These are phyloP conservation scores for Coemansia umbellata DNA, from an alignment of 192 early-diverging fungal species.

Conservation along the genomic window DNA sequence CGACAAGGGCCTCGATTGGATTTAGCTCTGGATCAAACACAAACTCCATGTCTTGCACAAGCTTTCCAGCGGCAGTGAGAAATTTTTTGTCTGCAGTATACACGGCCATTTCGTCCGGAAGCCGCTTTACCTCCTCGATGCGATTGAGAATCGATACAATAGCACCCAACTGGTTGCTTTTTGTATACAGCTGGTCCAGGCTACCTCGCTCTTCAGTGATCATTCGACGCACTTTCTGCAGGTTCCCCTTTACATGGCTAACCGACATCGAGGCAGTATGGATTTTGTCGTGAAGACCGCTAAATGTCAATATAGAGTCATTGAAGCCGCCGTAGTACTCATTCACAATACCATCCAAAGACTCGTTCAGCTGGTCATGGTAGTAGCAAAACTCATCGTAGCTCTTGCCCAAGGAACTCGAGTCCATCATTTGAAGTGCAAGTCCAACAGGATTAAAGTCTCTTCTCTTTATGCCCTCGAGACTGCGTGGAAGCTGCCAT, in stretches of 20 bases:
- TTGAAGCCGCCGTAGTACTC: constrained; percentile 82
- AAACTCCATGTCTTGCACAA: constrained; percentile 62
- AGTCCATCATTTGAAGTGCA: constrained; percentile 70
- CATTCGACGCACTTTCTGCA: constrained; percentile 62
- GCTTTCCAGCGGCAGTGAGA: constrained; percentile 58
- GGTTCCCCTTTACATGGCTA: constrained; percentile 57
- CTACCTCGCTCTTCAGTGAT: constrained; percentile 62
- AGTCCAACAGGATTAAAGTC: constrained; percentile 74
- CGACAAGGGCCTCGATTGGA: constrained; percentile 66
- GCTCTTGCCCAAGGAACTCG: constrained; percentile 63
- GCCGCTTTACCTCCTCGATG: constrained; percentile 66
- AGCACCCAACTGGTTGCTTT: constrained; percentile 74
- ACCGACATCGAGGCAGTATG: constrained; percentile 62
- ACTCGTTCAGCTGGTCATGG: constrained; percentile 58
- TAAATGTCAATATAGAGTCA: constrained; percentile 75
- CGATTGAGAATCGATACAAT: constrained; percentile 71
- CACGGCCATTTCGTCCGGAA: constrained; percentile 59
- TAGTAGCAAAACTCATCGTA: constrained; percentile 63
- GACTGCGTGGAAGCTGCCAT: constrained; percentile 46
- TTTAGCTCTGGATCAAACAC: constrained; percentile 61
- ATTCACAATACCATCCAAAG: constrained; percentile 67
- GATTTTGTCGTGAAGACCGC: constrained; percentile 70
- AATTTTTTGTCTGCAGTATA: constrained; percentile 66
- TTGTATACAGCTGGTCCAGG: constrained; percentile 65
- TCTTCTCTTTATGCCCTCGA: constrained; percentile 37